Conservation (phyloP, 1,139 yeast species). For the Suhomyces kunorum region DNA sequence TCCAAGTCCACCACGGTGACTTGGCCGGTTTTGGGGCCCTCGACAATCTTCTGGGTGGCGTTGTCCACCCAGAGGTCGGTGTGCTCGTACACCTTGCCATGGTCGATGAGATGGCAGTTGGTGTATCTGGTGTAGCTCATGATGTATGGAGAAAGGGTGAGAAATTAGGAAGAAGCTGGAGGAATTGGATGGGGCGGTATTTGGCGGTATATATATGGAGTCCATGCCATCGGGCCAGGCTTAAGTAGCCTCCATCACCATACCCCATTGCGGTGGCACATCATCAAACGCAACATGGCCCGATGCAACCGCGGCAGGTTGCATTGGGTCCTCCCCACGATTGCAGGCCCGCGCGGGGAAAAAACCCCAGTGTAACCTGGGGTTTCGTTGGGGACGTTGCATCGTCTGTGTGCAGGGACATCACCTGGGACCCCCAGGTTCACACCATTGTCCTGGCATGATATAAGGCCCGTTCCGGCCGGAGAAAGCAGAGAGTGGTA, state of each 20-base stretch:
- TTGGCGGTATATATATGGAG: background rate
- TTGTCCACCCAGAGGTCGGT: slow-evolving; percentile 51
- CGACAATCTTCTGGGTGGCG: slow-evolving; percentile 45
- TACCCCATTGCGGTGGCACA: slow-evolving; percentile 4
- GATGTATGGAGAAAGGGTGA: background rate
- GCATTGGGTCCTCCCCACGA: no score
- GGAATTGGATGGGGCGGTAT: background rate
- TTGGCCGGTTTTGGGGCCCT: slow-evolving; percentile 23
- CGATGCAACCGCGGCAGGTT: slow-evolving; percentile 13
- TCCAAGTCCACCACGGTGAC: slow-evolving; percentile 43
- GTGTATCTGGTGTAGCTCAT: slow-evolving; percentile 35
- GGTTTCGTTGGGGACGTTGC: slow-evolving; percentile 7
- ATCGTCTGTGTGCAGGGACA: slow-evolving; percentile 2
- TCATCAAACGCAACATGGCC: slow-evolving; percentile 1
- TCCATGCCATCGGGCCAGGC: background rate
- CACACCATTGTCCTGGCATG: background rate
- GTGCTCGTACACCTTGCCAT: slow-evolving; percentile 42
- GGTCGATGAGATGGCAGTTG: slow-evolving; percentile 55
- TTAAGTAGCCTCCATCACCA: no score
- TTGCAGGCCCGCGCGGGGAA: background rate
- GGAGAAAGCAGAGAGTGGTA: no score
- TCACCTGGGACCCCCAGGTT: background rate
- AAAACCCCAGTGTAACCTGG: slow-evolving; percentile 3
- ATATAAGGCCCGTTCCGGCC: background rate
- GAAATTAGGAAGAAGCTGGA: background rate